Evolutionary conservation across 2,329 filamentous ascomycete species (phyloP).

Genomic region (Cladorrhinum sp.): DNA sequence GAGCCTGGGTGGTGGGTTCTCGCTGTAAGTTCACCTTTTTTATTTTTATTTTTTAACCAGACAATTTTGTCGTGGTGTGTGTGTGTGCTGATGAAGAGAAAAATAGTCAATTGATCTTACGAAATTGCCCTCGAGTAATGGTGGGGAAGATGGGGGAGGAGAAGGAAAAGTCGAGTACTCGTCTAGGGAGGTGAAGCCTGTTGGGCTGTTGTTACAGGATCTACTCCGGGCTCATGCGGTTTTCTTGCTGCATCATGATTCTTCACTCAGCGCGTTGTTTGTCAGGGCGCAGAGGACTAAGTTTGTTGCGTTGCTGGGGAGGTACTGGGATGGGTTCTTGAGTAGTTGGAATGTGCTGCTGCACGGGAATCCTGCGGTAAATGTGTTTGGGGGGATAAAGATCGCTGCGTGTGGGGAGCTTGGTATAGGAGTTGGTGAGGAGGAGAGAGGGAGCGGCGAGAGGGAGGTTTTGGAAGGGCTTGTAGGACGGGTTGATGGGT

Average conservation of each 20-base stretch:
- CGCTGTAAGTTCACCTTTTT: conserved; percentile 60
- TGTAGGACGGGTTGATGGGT: conserved; percentile 71
- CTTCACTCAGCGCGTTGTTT: conserved; percentile 69
- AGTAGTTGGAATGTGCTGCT: conserved; percentile 85
- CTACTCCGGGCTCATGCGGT: conserved; percentile 76
- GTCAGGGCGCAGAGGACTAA: conserved; percentile 60
- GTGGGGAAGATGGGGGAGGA: neutral
- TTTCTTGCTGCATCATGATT: conserved; percentile 85
- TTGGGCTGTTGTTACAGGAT: conserved; percentile 73
- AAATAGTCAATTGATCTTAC: neutral
- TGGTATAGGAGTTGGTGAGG: conserved; percentile 90
- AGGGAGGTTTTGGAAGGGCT: conserved; percentile 91
- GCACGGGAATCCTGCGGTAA: conserved; percentile 80
- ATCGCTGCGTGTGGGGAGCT: conserved; percentile 87
- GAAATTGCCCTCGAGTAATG: neutral
- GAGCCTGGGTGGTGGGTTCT: conserved; percentile 95
- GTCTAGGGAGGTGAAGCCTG: conserved; percentile 82
- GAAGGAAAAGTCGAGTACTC: conserved; percentile 71
- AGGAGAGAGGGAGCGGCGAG: conserved; percentile 91
- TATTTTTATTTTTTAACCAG: neutral
- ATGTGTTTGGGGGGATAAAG: conserved; percentile 79
- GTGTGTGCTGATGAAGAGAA: neutral
- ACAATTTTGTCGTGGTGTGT: neutral
- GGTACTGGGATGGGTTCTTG: conserved; percentile 74
- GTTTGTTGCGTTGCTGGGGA: conserved; percentile 69